Evolutionary conservation across 257 asterid species (phyloP), one percentile per base, ranked within the genome.

Genomic region (Jasminum sambac): DNA sequence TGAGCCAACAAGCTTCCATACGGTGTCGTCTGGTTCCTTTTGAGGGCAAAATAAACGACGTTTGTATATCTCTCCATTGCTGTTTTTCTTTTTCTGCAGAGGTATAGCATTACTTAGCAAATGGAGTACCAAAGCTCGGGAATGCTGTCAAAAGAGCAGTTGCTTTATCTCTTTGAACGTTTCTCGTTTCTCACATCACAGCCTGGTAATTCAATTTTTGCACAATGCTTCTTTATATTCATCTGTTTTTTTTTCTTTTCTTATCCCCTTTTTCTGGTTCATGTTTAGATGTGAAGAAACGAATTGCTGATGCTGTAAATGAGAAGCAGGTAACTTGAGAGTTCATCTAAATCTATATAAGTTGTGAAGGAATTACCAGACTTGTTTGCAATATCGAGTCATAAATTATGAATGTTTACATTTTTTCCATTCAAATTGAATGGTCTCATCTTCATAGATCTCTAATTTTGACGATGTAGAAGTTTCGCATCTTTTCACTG

Each of bases 221-320:
- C 6, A 36, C 12, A 55, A 58, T 69, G 25, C 43, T 38, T 68
- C 11, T 34, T 37, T 6, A 26, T 13, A 21, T 76, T 30, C 19
- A 68, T 64, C 25, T 44, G 5, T 55, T 41, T 34, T 62, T 34
- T 30, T 42, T 5, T 6, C 6, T 1, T 4, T 52, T 11, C 5
- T n/a, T n/a, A n/a, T n/a, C 8, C 55, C 3, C 25, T 34, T 59
- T 12, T 21, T 25, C 1, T 24, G 58, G 25, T 41, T 64, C 11
- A 34, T 50, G 61, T 63, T 64, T 75, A 90, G 97, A 92, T 68
- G 97, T 85, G 75, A 93, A 93, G 83, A 72, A 84, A 73, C 85
- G 95, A 73, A 86, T 93, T 75, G 88, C 86, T 60, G 96, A 90
- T 21, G 98, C 92, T 37, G 96, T 93, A 60, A 75, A 63, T 59